Conservation (phyloP, 192 early-diverging fungal genomes). For the Backusella tarrabulga region DNA sequence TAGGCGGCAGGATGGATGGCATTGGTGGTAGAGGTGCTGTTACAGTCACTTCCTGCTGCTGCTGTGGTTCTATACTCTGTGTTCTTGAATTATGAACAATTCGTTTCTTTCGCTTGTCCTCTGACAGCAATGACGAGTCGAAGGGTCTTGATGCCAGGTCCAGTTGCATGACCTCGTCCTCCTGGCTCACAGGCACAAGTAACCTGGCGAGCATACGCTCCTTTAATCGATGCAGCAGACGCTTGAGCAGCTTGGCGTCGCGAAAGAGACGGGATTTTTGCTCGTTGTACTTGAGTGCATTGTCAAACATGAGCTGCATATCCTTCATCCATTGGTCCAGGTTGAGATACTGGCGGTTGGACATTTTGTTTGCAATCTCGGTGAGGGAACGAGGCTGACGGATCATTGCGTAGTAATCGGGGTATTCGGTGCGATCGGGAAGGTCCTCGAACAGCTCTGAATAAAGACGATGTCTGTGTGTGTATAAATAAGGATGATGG, state of each 20-base stretch:
- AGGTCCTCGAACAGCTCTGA: conserved; percentile 78
- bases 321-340: conserved; percentile 76
- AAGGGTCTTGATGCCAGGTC: conserved; percentile 11
- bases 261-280: conserved; percentile 80
- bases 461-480: conserved; percentile 52
- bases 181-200: conserved; percentile 20
- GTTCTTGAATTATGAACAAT: background rate
- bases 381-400: conserved; percentile 76
- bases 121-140: background rate
- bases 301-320: conserved; percentile 81
- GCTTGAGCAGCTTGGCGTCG: conserved; percentile 61
- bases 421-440: conserved; percentile 73
- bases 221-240: conserved; percentile 30
- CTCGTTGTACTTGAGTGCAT: conserved; percentile 90
- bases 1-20: background rate
- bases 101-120: background rate
- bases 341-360: conserved; percentile 59
- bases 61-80: conserved; percentile 7
- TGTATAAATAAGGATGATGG: background rate
- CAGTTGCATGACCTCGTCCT: conserved; percentile 15
- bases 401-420: conserved; percentile 90
- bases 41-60: background rate
- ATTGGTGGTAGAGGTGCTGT: background rate
- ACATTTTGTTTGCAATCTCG: conserved; percentile 63
- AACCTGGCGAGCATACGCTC: conserved; percentile 15